Base-by-base conservation (phyloP, 2,329 filamentous ascomycete species). In the Aspergillus sp. region DNA sequence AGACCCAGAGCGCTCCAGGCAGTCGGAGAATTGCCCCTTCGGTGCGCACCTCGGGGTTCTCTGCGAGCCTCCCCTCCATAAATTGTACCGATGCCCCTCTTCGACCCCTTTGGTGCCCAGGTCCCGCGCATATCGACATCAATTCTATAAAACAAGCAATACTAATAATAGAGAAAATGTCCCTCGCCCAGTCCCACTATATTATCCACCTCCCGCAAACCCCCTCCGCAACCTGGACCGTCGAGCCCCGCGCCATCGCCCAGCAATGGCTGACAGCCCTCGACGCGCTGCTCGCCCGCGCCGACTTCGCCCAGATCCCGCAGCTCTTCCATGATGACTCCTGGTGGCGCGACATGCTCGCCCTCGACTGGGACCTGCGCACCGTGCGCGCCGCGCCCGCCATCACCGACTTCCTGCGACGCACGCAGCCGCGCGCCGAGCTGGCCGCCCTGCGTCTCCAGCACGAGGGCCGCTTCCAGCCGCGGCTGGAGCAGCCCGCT, bases 341-440 rank as follows among this genome's bases (percentile, higher is more conserved):
- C 9, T 74, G 70, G 67, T 74, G 72, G 70, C 67, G 72, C 4
- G 72, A 75, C 29, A 69, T 71, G 57, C 59, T 74, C n/a, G 66
- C 65, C 5, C 55, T 75, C 11, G 67, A 69, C 38, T 75, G 72
- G 72, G 68, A 74, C 34, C 63, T 73, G 47, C 72, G 66, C 16
- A 71, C 71, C 4, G 58, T 73, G 19, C 64, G 67, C 31, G 64
- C 61, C 3, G 60, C 60, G n/a, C 45, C 58, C 1, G 62, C 64
- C 5, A 73, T 75, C 19, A 54, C 63, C 19, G 55, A 58, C 2
- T 71, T 71, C 50, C 56, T 75, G 7, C 48, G 59, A 21, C 45
- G 58, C 14, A 60, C 62, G 23, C 66, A 71, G 42, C 48, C 58
- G 5, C 54, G 49, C 6, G 60, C 62, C 25, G 61, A 58, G 14